These are phyloP conservation scores for Yueomyces sp. DNA, from an alignment of 805 yeast genomes.

Conservation along the genomic window DNA sequence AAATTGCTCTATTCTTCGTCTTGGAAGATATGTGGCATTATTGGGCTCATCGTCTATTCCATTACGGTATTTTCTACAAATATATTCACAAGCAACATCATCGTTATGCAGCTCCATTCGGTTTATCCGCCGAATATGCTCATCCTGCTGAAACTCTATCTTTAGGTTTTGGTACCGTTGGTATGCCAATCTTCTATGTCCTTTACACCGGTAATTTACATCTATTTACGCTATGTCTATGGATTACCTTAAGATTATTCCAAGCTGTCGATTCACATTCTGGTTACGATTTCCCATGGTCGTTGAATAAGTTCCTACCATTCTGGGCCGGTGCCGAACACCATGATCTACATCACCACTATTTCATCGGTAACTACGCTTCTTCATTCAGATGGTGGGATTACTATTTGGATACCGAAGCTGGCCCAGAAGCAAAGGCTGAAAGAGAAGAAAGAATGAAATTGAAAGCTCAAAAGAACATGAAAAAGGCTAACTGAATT, in stretches of 20 bases:
- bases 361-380: conserved; percentile 90
- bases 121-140: conserved; percentile 94
- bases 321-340: conserved; percentile 99
- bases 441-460: conserved; percentile 58
- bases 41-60: conserved; percentile 86
- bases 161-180: conserved; percentile 91
- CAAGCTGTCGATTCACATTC: conserved; percentile 98
- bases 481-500: conserved; percentile 16
- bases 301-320: conserved; percentile 82
- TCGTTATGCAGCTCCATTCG: conserved; percentile 95
- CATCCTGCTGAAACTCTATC: conserved; percentile 89
- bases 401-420: conserved; percentile 73
- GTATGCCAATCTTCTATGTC: conserved; percentile 81
- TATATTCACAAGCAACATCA: conserved; percentile 96
- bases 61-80: conserved; percentile 79
- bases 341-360: conserved; percentile 94
- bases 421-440: conserved; percentile 68
- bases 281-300: conserved; percentile 97
- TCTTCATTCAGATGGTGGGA: conserved; percentile 97
- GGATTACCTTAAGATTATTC: conserved; percentile 80
- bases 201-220: conserved; percentile 66
- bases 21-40: conserved; percentile 95
- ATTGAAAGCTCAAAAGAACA: conserved; percentile 36
- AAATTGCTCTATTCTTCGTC: conserved; percentile 66
- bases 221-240: conserved; percentile 72